A percentile compares a stretch with the other conserved stretches of the same genome.
phyloP scores from a whole-genome alignment of 305 asterid species.

The Fraxinus greggii region DNA sequence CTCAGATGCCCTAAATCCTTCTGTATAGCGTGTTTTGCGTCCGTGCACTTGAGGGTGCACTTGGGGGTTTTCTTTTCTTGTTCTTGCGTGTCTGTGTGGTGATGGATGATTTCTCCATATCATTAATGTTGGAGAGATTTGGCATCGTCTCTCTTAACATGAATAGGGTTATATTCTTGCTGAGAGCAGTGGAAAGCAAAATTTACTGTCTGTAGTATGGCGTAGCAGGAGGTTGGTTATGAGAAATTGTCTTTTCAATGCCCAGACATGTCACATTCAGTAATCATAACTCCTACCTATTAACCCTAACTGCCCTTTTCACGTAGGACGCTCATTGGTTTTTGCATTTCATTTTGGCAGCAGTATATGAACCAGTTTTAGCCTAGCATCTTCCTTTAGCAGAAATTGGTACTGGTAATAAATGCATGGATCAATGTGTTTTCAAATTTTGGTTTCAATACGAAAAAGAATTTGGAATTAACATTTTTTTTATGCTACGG shows the following conservation, averaged over 20 bases:
- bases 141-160: slow-evolving; percentile 11
- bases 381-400: slow-evolving; percentile 24
- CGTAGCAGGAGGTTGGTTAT: slow-evolving; percentile 38
- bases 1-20: not conserved
- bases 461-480: slow-evolving; percentile 4
- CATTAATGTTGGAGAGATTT: slow-evolving; percentile 35
- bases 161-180: slow-evolving; percentile 24
- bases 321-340: not conserved
- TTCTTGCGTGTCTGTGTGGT: slow-evolving; percentile 16
- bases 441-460: slow-evolving; percentile 13
- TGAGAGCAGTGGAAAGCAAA: slow-evolving; percentile 25
- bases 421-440: slow-evolving; percentile 14
- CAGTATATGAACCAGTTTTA: slow-evolving; percentile 22
- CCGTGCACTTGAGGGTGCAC: slow-evolving; percentile 5
- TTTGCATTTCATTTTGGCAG: slow-evolving; percentile 30
- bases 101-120: slow-evolving; percentile 33
- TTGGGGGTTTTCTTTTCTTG: not conserved
- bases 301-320: slow-evolving; percentile 27
- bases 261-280: slow-evolving; percentile 37
- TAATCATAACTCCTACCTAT: slow-evolving; percentile 36
- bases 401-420: slow-evolving; percentile 6
- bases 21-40: not conserved
- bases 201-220: slow-evolving; percentile 28
- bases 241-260: slow-evolving; percentile 54
- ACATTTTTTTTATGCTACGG: not conserved